These are phyloP conservation scores for Glutinoglossum americanum DNA, from an alignment of 495 filamentous ascomycete species.

Conservation along the genomic window DNA sequence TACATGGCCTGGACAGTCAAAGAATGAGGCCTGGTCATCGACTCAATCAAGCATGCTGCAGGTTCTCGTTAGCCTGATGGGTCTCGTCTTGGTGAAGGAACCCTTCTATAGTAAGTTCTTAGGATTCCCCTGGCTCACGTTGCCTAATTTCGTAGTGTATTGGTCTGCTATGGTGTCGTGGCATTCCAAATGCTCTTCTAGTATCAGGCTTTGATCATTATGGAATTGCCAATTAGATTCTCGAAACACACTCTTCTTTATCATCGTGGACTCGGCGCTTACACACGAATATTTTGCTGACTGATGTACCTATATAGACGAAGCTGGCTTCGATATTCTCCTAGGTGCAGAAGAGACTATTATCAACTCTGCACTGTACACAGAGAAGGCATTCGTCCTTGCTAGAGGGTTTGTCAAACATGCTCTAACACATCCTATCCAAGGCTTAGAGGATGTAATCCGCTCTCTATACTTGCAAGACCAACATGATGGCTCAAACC, in stretches of 20 bases:
- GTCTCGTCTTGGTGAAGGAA: conserved; percentile 35
- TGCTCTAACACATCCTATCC: conserved; percentile 21
- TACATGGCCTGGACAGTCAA: conserved; percentile 10
- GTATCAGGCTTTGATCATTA: not conserved
- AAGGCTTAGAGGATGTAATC: conserved; percentile 27
- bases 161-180: not conserved
- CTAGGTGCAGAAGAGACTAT: conserved; percentile 20
- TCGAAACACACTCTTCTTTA: not conserved
- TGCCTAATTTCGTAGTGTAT: not conserved
- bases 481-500: conserved; percentile 7
- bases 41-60: conserved; percentile 1
- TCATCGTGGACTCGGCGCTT: no score
- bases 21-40: conserved; percentile 9
- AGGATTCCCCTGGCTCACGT: not conserved
- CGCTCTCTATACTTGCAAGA: conserved; percentile 26
- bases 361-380: conserved; percentile 28
- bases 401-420: conserved; percentile 29
- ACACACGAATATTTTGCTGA: not conserved
- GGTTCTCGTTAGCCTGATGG: conserved; percentile 25
- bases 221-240: not conserved
- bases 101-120: conserved; percentile 36
- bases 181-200: not conserved
- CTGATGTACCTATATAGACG: conserved; percentile 20
- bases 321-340: conserved; percentile 33
- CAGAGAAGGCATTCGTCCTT: conserved; percentile 32